Evolutionary conservation across 1,284 basidiomycete genomes (phyloP).

Genomic region (Fomitopsis betulina): DNA sequence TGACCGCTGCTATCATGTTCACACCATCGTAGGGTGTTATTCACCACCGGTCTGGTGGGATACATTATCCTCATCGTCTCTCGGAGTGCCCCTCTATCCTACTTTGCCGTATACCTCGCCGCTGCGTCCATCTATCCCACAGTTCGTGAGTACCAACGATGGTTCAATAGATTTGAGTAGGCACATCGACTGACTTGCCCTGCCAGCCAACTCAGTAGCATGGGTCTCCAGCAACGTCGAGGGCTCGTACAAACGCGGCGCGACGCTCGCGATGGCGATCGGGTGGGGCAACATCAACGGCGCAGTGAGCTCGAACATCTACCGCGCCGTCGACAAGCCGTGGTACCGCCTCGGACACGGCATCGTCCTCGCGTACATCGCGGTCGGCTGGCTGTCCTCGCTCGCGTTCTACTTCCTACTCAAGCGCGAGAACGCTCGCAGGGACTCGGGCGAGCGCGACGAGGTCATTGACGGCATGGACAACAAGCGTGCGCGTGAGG

Average conservation of each 20-base stretch:
- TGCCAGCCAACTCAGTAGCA: conserved; percentile 45
- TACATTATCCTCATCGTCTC: conserved; percentile 48
- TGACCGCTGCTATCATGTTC: neutral
- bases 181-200: neutral
- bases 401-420: conserved; percentile 42
- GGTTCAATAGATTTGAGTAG: no score
- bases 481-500: conserved; percentile 22
- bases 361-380: conserved; percentile 69
- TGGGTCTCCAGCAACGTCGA: conserved; percentile 50
- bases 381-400: conserved; percentile 54
- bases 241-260: conserved; percentile 71
- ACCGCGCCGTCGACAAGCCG: conserved; percentile 60
- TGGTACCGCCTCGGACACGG: conserved; percentile 69
- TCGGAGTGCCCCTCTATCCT: conserved; percentile 37
- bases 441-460: conserved; percentile 61
- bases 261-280: conserved; percentile 67
- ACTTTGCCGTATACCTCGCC: conserved; percentile 43
- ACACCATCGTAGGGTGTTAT: conserved; percentile 11
- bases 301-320: conserved; percentile 68
- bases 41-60: conserved; percentile 40
- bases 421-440: conserved; percentile 53
- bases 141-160: conserved; percentile 32
- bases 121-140: conserved; percentile 47
- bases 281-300: conserved; percentile 68
- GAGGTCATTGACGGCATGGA: conserved; percentile 56